phyloP scores from a whole-genome alignment of 805 yeast species.

The Hanseniaspora guilliermondii region DNA sequence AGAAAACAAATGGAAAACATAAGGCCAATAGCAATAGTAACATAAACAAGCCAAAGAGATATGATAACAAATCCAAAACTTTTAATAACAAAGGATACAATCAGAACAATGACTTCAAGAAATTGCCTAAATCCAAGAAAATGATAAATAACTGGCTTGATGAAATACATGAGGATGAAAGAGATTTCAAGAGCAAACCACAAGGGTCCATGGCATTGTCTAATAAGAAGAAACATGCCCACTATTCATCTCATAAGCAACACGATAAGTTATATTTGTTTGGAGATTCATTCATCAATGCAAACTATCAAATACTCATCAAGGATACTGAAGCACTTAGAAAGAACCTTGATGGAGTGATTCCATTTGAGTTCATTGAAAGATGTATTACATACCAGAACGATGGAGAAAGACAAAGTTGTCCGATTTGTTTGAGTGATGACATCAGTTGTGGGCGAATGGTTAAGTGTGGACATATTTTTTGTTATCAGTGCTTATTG shows the following conservation, averaged over 20 bases:
- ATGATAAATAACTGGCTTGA: conserved; percentile 1
- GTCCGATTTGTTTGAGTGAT: conserved; percentile 85
- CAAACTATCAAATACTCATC: conserved; percentile 75
- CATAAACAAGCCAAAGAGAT: conserved; percentile 1
- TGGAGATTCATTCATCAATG: conserved; percentile 66
- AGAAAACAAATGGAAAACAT: neutral
- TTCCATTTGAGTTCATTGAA: conserved; percentile 40
- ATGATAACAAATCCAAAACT: neutral
- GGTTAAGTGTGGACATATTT: conserved; percentile 88
- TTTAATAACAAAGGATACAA: neutral
- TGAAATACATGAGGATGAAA: neutral
- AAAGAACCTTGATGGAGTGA: conserved; percentile 52
- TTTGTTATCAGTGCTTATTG: conserved; percentile 72
- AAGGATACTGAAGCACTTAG: conserved; percentile 43
- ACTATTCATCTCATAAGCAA: neutral
- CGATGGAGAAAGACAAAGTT: conserved; percentile 55
- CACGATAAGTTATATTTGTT: conserved; percentile 32
- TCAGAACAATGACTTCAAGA: neutral
- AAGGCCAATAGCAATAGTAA: conserved; percentile 6
- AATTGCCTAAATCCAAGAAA: conserved; percentile 10
- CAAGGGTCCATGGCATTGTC: neutral
- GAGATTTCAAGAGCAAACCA: conserved; percentile 28
- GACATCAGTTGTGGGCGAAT: conserved; percentile 85
- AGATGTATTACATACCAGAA: conserved; percentile 4
- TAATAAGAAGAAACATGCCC: neutral